Evolutionary conservation across 2,329 filamentous ascomycete species (phyloP).

Genomic region (Xylariaceae sp.): DNA sequence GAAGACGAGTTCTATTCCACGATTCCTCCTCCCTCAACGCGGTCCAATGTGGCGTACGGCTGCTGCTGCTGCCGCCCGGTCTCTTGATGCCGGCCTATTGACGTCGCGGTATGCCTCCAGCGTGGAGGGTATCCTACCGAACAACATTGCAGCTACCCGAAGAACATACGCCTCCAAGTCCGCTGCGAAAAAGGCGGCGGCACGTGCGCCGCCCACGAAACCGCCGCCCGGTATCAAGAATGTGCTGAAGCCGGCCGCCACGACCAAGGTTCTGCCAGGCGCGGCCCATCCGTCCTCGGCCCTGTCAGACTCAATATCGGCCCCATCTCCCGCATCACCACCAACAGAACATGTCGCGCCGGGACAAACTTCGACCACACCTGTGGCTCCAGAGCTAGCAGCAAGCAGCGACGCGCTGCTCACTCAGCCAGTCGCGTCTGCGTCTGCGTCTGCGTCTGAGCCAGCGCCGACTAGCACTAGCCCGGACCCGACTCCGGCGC

Average conservation of each 20-base stretch:
- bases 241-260: no score
- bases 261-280: no score
- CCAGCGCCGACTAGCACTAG: not conserved
- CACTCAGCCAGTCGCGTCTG: no score
- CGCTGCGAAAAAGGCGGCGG: conserved; percentile 17
- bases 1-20: conserved; percentile 52
- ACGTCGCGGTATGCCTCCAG: conserved; percentile 33
- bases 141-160: conserved; percentile 5
- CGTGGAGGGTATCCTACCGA: conserved; percentile 20
- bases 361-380: no score
- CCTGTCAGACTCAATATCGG: no score
- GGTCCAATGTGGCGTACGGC: conserved; percentile 48
- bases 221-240: no score
- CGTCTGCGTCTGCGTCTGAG: conserved; percentile 6
- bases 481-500: no score
- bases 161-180: conserved; percentile 17
- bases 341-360: no score
- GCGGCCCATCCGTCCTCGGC: no score
- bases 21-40: conserved; percentile 62
- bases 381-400: conserved; percentile 9
- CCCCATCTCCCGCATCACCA: no score
- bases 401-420: no score
- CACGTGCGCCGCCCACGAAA: conserved; percentile 23
- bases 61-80: conserved; percentile 25
- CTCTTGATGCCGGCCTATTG: conserved; percentile 25